Evolutionary conservation across 2,329 filamentous ascomycete species (phyloP).

Genomic region (Clonostachys sp.): DNA sequence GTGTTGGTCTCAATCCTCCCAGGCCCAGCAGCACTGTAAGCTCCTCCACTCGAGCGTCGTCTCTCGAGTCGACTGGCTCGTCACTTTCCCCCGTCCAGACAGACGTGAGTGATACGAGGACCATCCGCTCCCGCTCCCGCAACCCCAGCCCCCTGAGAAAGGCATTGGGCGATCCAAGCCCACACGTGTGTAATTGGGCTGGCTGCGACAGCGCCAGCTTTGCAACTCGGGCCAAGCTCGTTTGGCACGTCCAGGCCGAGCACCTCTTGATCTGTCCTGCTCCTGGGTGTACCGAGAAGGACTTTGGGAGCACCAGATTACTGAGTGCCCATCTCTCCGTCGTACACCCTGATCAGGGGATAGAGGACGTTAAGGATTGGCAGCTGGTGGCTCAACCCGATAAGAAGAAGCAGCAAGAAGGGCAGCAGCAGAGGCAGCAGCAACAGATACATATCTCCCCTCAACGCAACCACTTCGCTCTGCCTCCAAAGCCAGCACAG

Average conservation of each 20-base stretch:
- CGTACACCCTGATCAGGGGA: conserved; percentile 19
- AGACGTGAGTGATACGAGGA: too few species aligned
- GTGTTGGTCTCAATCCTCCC: too few species aligned
- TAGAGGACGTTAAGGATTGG: conserved; percentile 15
- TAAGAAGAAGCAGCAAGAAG: background rate
- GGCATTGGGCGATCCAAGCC: too few species aligned
- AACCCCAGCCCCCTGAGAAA: too few species aligned
- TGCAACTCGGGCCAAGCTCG: conserved; percentile 26
- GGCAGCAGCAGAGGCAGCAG: background rate
- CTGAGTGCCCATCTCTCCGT: conserved; percentile 29
- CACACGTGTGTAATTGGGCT: conserved; percentile 28
- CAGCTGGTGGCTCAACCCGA: conserved; percentile 9
- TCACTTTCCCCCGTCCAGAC: too few species aligned
- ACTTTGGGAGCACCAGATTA: conserved; percentile 23
- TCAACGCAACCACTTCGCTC: too few species aligned
- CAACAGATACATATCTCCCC: background rate
- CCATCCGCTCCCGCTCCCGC: too few species aligned
- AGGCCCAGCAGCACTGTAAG: too few species aligned
- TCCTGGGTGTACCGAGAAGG: conserved; percentile 27
- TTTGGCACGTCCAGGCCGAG: conserved; percentile 36
- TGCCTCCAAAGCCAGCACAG: background rate
- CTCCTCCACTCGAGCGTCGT: background rate
- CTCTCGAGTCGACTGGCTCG: background rate
- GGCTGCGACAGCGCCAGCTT: conserved; percentile 28
- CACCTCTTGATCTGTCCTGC: conserved; percentile 36